Base-by-base conservation (phyloP, 2,329 filamentous ascomycete species). In the Myriosclerotinia curreyana region DNA sequence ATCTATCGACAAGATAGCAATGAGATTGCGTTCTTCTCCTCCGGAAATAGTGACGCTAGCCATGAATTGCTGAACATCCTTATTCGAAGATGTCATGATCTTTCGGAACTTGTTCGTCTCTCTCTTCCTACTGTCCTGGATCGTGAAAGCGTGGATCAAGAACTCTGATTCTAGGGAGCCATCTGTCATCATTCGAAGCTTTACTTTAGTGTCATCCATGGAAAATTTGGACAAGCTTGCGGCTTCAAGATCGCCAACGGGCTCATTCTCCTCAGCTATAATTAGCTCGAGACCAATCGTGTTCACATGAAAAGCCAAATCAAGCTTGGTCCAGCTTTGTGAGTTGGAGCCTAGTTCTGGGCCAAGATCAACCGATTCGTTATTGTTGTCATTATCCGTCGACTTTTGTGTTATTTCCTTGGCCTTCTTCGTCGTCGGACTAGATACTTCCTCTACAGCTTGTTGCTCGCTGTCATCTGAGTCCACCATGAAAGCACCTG, bases 31-130 rank as follows among this genome's bases (percentile, higher is more conserved):
- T 49, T 96, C 89, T 42, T 86, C 80, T 4, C 92, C 92, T 20
- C 92, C 91, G 0, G 93, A 92, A 77, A 99, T 96, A 0, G 93
- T 96, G 5, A 99, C 80, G 74, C 90, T 97, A 22, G 95, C 95
- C 95, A 99, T 99, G 73, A 99, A 93, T 71, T 99, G 96, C 75
- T 98, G 93, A 53, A 95, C 92, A 64, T 93, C 89, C 70, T 92
- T 94, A 76, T 97, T 98, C 73, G 93, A 92, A 63, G 96, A 88
- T 1, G 93, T 93, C 95, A 99, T 98, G 78, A 99, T 97, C 75
- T 94, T 96, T 59, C 92, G 87, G 82, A 96, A 99, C 74, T 96
- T 97, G 79, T 97, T 99, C 6, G 89, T 90, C 71, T 96, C 93
- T 62, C 86, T 85, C 5, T 86, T 87, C n/a, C 96, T 88, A 68